Conservation (phyloP, 306 rosid genomes). For the Sesbania bispinosa region DNA sequence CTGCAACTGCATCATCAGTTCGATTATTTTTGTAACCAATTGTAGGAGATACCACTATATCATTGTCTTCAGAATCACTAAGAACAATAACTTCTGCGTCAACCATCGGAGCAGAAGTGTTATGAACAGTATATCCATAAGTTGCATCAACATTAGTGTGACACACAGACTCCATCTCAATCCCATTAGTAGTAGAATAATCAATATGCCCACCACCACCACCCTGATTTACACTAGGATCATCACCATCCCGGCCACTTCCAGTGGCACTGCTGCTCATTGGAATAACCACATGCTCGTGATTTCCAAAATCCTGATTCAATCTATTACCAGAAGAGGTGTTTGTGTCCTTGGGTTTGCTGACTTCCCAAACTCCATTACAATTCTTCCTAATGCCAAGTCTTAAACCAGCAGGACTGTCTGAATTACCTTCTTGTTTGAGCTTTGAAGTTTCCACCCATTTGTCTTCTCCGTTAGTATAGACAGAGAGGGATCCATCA, state of each 20-base stretch:
- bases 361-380: conserved; percentile 84
- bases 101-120: conserved; percentile 46
- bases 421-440: conserved; percentile 83
- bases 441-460: conserved; percentile 56
- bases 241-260: conserved; percentile 88
- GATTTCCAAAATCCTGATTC: conserved; percentile 52
- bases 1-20: conserved; percentile 47
- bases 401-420: conserved; percentile 62
- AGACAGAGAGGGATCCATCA: conserved; percentile 58
- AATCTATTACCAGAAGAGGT: conserved; percentile 57
- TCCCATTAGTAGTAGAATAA: conserved; percentile 58
- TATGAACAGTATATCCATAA: conserved; percentile 53
- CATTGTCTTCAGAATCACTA: conserved; percentile 86
- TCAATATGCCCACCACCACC: conserved; percentile 65
- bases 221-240: conserved; percentile 87
- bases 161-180: conserved; percentile 71
- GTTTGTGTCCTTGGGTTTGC: conserved; percentile 66
- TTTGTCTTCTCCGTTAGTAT: conserved; percentile 42
- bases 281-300: conserved; percentile 69
- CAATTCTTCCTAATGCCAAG: conserved; percentile 74
- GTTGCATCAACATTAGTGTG: conserved; percentile 56
- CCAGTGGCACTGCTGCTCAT: conserved; percentile 96
- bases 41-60: conserved; percentile 51
- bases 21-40: conserved; percentile 41
- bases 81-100: conserved; percentile 77